Evolutionary conservation across 75 land plant genomes (phyloP).

Genomic region (Adiantum capillusveneris): DNA sequence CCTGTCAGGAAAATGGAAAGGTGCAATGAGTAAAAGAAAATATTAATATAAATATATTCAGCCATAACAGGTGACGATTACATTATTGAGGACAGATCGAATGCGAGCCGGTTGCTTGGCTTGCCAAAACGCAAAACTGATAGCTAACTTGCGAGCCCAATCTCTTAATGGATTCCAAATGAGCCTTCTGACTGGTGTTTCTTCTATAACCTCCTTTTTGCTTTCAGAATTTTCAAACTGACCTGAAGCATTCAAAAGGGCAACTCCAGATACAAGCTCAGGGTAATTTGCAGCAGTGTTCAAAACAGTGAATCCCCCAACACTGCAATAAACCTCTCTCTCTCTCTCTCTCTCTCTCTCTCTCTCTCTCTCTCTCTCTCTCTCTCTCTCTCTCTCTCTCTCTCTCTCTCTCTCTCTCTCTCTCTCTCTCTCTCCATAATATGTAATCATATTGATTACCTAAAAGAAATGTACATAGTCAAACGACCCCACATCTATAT

Average conservation of each 20-base stretch:
- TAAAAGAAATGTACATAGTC: no score
- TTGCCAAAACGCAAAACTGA: conserved; percentile 93
- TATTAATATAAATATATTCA: neutral
- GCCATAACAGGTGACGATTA: conserved; percentile 18
- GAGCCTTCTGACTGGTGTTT: conserved; percentile 42
- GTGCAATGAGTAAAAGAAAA: neutral
- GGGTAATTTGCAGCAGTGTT: conserved; percentile 62
- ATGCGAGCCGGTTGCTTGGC: conserved; percentile 86
- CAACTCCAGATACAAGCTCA: conserved; percentile 72
- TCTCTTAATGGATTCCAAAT: conserved; percentile 73
- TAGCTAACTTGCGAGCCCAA: conserved; percentile 43
- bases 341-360: no score
- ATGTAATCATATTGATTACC: no score
- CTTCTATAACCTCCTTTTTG: conserved; percentile 28
- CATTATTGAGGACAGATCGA: conserved; percentile 76
- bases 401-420: no score
- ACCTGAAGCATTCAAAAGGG: conserved; percentile 81
- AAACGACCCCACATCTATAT: no score
- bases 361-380: no score
- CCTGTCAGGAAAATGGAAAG: conserved; percentile 30
- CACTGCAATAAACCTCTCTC: conserved; percentile 23
- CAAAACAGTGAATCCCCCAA: conserved; percentile 92
- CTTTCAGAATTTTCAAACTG: conserved; percentile 59
- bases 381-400: no score
- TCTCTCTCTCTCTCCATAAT: no score